A percentile compares a stretch with the other conserved stretches of the same genome.
phyloP scores from a whole-genome alignment of 179 eudicot genomes.

The Corrigiola litoralis region DNA sequence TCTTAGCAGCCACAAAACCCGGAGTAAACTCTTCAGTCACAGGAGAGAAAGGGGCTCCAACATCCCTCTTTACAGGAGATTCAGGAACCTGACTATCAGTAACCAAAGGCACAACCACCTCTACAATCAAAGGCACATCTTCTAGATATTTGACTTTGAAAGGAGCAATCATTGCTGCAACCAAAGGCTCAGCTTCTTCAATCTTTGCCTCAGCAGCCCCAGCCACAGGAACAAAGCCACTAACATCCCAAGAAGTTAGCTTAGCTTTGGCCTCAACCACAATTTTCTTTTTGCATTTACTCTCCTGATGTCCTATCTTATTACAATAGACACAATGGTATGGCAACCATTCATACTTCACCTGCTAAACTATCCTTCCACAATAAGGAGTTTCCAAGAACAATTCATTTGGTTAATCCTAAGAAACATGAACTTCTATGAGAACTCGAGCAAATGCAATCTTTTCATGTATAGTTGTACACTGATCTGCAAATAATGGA shows the following conservation, averaged over 20 bases:
- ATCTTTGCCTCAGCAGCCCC: no score
- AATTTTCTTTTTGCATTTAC: not conserved
- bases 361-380: not conserved
- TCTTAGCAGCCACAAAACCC: no score
- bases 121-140: no score
- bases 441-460: not conserved
- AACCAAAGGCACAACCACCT: no score
- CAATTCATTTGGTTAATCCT: not conserved
- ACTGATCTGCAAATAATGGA: not conserved
- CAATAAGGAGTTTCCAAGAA: not conserved
- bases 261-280: not conserved
- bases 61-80: no score
- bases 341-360: not conserved
- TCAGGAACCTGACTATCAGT: no score
- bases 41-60: no score
- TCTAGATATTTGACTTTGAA: no score
- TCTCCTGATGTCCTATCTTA: not conserved
- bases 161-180: no score
- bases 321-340: not conserved
- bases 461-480: not conserved
- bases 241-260: not conserved
- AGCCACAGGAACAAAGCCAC: no score
- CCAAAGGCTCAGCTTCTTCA: no score
- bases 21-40: no score
- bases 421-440: not conserved